Conservation (phyloP, 192 early-diverging fungal genomes). For the Piromyces sp. region DNA sequence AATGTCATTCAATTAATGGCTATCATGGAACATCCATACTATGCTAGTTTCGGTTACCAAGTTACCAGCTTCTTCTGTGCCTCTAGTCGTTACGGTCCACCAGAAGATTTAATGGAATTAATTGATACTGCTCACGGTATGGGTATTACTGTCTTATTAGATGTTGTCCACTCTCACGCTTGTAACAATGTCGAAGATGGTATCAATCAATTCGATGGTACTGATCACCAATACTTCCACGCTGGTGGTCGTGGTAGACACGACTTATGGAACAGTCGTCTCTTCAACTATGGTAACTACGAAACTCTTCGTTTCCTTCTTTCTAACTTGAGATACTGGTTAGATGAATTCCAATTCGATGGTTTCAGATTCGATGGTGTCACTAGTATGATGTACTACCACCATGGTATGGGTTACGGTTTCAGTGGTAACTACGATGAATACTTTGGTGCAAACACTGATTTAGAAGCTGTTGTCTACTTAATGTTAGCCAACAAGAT, state of each 20-base stretch:
- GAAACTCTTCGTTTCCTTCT: slow-evolving; percentile 86
- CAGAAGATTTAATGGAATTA: slow-evolving; percentile 80
- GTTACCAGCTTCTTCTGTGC: slow-evolving; percentile 94
- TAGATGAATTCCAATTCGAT: slow-evolving; percentile 78
- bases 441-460: slow-evolving; percentile 75
- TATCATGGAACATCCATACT: slow-evolving; percentile 97
- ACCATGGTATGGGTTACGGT: slow-evolving; percentile 85
- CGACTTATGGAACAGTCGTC: slow-evolving; percentile 72
- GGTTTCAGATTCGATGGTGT: slow-evolving; percentile 98
- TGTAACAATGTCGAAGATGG: slow-evolving; percentile 91
- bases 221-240: slow-evolving; percentile 94
- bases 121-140: slow-evolving; percentile 80
- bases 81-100: slow-evolving; percentile 61
- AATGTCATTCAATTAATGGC: slow-evolving; percentile 79
- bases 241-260: slow-evolving; percentile 66
- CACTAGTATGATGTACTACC: slow-evolving; percentile 86
- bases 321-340: slow-evolving; percentile 86
- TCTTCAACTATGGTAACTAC: slow-evolving; percentile 89
- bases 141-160: slow-evolving; percentile 74
- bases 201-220: slow-evolving; percentile 87
- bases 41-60: slow-evolving; percentile 94
- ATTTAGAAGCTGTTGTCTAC: slow-evolving; percentile 72
- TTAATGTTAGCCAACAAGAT: slow-evolving; percentile 82
- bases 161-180: slow-evolving; percentile 91
- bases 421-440: slow-evolving; percentile 87